phyloP scores from a whole-genome alignment of 2,329 filamentous ascomycete genomes.

The Pseudopyrenochaeta lycopersici region DNA sequence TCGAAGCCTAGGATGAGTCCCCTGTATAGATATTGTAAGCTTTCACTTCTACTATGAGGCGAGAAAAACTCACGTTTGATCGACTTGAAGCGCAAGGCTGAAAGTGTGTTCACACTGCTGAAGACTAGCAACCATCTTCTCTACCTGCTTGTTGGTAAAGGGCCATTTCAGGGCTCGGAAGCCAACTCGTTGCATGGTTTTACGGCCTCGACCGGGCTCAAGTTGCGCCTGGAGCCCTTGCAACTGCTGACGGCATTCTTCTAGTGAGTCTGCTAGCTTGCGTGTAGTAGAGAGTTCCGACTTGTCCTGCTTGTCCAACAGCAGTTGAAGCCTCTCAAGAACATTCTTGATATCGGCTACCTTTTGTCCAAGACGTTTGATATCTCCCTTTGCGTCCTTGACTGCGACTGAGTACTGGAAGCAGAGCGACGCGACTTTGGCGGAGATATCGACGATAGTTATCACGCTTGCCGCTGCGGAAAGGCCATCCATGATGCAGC shows the following conservation, averaged over 20 bases:
- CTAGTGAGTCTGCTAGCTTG: conserved; percentile 24
- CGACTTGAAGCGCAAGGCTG: conserved; percentile 41
- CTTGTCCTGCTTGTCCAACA: conserved; percentile 37
- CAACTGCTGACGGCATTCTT: conserved; percentile 22
- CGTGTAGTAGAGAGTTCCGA: conserved; percentile 35
- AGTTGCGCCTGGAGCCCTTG: conserved; percentile 15
- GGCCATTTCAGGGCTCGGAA: conserved; percentile 53
- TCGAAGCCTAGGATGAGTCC: too few species aligned
- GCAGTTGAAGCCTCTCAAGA: conserved; percentile 32
- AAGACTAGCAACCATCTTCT: conserved; percentile 34
- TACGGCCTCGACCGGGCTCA: conserved; percentile 25
- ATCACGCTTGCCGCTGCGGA: conserved; percentile 48
- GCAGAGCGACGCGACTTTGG: conserved; percentile 47
- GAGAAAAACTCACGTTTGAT: conserved; percentile 42
- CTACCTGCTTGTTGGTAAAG: conserved; percentile 48
- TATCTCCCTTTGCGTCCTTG: conserved; percentile 37
- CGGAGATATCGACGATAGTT: conserved; percentile 51
- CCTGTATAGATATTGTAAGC: too few species aligned
- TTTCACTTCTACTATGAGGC: too few species aligned
- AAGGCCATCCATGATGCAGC: conserved; percentile 43
- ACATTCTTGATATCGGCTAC: conserved; percentile 31
- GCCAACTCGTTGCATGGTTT: conserved; percentile 43
- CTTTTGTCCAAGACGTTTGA: conserved; percentile 44
- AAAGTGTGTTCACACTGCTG: conserved; percentile 37
- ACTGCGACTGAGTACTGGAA: conserved; percentile 44